Conservation (phyloP, 192 early-diverging fungal genomes). For the Backusella australiensis region DNA sequence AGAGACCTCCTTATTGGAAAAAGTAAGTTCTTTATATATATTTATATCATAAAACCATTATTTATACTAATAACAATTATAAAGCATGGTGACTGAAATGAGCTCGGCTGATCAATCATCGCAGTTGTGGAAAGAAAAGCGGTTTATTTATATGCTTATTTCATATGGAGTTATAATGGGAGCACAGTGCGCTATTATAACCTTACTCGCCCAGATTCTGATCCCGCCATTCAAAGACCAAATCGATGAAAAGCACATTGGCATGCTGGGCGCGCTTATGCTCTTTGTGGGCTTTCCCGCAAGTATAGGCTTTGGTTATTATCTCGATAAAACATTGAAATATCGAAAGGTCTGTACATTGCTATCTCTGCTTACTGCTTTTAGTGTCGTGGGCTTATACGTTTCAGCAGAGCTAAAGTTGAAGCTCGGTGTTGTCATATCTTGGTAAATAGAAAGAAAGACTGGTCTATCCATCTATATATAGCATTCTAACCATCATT, state of each 20-base stretch:
- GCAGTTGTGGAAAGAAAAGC: conserved; percentile 17
- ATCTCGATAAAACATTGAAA: conserved; percentile 29
- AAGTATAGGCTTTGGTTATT: conserved; percentile 34
- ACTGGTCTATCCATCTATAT: background rate
- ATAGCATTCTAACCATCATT: background rate
- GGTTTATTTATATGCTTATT: conserved; percentile 31
- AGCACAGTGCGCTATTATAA: conserved; percentile 38
- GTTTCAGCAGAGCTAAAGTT: conserved; percentile 14
- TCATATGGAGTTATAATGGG: conserved; percentile 39
- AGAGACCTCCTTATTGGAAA: conserved; percentile 6
- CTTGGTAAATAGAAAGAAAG: conserved; percentile 29
- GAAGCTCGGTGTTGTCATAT: conserved; percentile 17
- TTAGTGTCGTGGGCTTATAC: conserved; percentile 21
- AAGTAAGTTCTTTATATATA: background rate
- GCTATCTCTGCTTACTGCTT: conserved; percentile 21
- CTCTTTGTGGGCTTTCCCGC: conserved; percentile 33
- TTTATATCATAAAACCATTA: background rate
- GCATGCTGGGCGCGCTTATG: conserved; percentile 31
- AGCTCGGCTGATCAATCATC: conserved; percentile 11
- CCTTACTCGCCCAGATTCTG: conserved; percentile 40
- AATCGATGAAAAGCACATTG: conserved; percentile 24
- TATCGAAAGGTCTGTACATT: conserved; percentile 27
- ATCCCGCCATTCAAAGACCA: conserved; percentile 35
- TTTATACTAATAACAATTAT: background rate
- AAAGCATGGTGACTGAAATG: conserved; percentile 10